A percentile compares a stretch with the other conserved stretches of the same genome.
Evolutionary conservation across 495 filamentous ascomycete species (phyloP).

Genomic region (Filosporella fistucella): DNA sequence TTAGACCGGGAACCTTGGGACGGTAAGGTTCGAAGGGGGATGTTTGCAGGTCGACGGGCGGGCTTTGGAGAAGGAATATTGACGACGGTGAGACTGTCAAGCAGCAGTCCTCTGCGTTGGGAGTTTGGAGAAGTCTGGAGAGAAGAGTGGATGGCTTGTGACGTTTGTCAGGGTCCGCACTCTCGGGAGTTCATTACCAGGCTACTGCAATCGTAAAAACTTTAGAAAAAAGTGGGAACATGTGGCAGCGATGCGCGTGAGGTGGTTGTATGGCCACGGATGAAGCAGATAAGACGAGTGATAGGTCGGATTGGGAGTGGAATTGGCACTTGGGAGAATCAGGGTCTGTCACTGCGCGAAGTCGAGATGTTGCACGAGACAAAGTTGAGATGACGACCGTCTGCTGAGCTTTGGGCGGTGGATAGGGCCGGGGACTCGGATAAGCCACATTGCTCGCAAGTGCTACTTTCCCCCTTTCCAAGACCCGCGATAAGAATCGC

Average conservation of each 20-base stretch:
- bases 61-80: slow-evolving; percentile 51
- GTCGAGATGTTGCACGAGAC: too few relatives aligned
- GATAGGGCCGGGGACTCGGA: too few relatives aligned
- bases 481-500: too few relatives aligned
- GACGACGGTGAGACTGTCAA: slow-evolving; percentile 48
- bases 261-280: background rate
- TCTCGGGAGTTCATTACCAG: background rate
- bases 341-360: too few relatives aligned
- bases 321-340: too few relatives aligned
- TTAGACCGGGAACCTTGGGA: slow-evolving; percentile 23
- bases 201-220: slow-evolving; percentile 1
- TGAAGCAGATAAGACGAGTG: background rate
- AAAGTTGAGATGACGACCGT: too few relatives aligned
- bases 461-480: too few relatives aligned
- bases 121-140: background rate
- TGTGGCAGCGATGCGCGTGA: background rate
- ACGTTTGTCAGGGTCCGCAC: slow-evolving; percentile 13
- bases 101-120: slow-evolving; percentile 54
- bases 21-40: slow-evolving; percentile 55
- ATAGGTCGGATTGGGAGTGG: too few relatives aligned
- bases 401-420: too few relatives aligned
- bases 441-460: too few relatives aligned
- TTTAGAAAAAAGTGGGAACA: slow-evolving; percentile 4
- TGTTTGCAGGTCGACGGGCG: slow-evolving; percentile 53
- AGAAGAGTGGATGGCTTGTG: slow-evolving; percentile 2